Percentiles rank a stretch among this genome's conserved stretches.
Evolutionary conservation across 192 early-diverging fungal genomes (phyloP).

Genomic region (Entomortierella chlamydospora): DNA sequence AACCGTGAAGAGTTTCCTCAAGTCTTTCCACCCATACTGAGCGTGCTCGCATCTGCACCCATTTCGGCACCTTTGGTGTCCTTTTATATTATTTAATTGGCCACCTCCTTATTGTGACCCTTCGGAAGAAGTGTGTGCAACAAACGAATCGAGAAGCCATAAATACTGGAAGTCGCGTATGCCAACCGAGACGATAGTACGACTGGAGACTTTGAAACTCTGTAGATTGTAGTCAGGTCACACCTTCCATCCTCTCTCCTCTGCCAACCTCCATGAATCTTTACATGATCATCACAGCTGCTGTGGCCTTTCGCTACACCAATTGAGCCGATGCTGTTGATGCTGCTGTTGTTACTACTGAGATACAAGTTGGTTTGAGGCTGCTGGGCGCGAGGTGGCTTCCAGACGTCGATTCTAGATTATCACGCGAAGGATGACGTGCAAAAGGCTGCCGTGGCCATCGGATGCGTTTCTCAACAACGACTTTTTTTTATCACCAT

Average conservation of each 20-base stretch:
- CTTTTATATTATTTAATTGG: too few relatives aligned
- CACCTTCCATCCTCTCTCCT: constrained; percentile 10
- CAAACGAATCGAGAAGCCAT: too few relatives aligned
- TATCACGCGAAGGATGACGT: constrained; percentile 33
- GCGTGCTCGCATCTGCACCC: too few relatives aligned
- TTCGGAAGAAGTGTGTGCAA: too few relatives aligned
- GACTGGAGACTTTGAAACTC: neutral
- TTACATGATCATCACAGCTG: neutral
- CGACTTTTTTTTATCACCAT: constrained; percentile 34
- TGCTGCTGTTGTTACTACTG: constrained; percentile 13
- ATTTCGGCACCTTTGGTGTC: too few relatives aligned
- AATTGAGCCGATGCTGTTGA: neutral
- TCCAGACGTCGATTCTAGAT: constrained; percentile 11
- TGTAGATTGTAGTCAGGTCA: constrained; percentile 3
- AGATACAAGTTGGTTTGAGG: neutral
- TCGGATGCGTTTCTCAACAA: constrained; percentile 47
- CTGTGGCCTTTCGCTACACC: too few relatives aligned
- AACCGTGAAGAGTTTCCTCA: too few relatives aligned
- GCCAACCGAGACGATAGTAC: neutral
- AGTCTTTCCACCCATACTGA: too few relatives aligned
- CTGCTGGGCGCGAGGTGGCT: neutral
- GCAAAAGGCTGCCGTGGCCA: constrained; percentile 25
- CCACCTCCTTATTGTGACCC: too few relatives aligned
- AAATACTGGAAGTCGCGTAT: too few relatives aligned
- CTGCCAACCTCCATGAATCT: neutral